These are phyloP conservation scores for Solidago caesia DNA, from an alignment of 129 eudicot genomes.

Conservation along the genomic window DNA sequence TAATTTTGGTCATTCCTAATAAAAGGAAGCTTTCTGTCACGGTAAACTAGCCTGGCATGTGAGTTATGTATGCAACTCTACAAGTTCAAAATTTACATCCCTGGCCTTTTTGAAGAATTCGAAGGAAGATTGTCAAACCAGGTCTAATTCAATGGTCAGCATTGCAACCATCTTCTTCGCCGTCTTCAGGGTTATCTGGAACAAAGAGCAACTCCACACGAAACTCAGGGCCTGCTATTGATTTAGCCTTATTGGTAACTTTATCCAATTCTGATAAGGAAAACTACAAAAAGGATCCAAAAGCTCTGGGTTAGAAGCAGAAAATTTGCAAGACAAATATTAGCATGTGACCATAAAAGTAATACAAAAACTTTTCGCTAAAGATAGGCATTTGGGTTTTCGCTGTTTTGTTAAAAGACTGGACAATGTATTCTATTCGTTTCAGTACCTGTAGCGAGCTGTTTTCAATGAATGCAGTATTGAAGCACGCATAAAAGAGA, in stretches of 20 bases:
- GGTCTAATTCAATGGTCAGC: slow-evolving; percentile 25
- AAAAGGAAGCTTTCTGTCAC: neutral
- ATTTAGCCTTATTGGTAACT: slow-evolving; percentile 53
- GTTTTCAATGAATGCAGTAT: slow-evolving; percentile 61
- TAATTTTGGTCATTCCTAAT: slow-evolving; percentile 7
- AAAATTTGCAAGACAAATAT: neutral
- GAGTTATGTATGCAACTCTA: slow-evolving; percentile 10
- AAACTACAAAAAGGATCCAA: slow-evolving; percentile 41
- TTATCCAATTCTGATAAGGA: slow-evolving; percentile 60
- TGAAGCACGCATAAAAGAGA: slow-evolving; percentile 75
- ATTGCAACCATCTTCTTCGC: slow-evolving; percentile 9
- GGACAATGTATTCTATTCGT: neutral
- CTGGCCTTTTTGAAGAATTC: neutral
- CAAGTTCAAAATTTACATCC: slow-evolving; percentile 27
- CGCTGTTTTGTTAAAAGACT: neutral
- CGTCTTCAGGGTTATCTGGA: slow-evolving; percentile 31
- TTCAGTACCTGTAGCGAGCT: slow-evolving; percentile 52
- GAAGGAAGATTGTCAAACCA: slow-evolving; percentile 20
- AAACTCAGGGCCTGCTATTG: slow-evolving; percentile 68
- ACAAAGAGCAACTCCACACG: slow-evolving; percentile 67
- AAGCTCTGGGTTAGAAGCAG: neutral
- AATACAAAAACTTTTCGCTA: too few species aligned
- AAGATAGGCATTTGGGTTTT: too few species aligned
- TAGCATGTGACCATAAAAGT: too few species aligned
- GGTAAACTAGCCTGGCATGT: slow-evolving; percentile 18